Percentiles rank a stretch among this genome's conserved stretches.
Conservation (phyloP, 116 monocot species). For the Trichopus zeylanicus region DNA sequence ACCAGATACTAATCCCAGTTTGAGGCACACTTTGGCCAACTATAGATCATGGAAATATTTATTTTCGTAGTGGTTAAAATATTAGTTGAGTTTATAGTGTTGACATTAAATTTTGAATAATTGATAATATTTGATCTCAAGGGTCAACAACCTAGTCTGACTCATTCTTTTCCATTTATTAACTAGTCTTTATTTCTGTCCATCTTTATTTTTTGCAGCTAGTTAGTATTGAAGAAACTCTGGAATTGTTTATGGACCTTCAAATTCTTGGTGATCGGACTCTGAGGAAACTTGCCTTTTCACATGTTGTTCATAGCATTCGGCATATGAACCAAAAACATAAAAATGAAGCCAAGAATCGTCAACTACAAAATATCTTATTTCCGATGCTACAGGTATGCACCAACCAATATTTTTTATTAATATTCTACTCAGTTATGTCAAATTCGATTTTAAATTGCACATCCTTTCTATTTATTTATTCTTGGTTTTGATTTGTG, state of each 20-base stretch:
- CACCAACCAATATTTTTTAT: no score
- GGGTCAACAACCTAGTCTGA: no score
- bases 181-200: not conserved
- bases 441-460: no score
- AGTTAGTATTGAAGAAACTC: constrained; percentile 52
- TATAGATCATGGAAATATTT: no score
- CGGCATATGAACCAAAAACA: constrained; percentile 88
- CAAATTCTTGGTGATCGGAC: constrained; percentile 66
- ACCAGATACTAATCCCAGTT: no score
- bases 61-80: no score
- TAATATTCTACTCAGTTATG: no score
- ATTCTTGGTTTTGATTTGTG: not conserved
- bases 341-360: constrained; percentile 64
- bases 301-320: constrained; percentile 73
- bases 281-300: constrained; percentile 59
- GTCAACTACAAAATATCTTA: constrained; percentile 68
- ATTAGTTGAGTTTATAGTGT: no score
- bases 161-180: not conserved
- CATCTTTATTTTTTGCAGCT: constrained; percentile 29
- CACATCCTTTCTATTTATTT: not conserved
- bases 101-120: no score
- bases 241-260: constrained; percentile 89
- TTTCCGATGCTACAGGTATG: constrained; percentile 73
- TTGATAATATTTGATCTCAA: not conserved
- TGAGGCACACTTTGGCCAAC: no score